Evolutionary conservation across 164 flowering plant genomes (phyloP), one percentile per base, ranked within the genome.

Genomic region (Umbilicus rupestris): DNA sequence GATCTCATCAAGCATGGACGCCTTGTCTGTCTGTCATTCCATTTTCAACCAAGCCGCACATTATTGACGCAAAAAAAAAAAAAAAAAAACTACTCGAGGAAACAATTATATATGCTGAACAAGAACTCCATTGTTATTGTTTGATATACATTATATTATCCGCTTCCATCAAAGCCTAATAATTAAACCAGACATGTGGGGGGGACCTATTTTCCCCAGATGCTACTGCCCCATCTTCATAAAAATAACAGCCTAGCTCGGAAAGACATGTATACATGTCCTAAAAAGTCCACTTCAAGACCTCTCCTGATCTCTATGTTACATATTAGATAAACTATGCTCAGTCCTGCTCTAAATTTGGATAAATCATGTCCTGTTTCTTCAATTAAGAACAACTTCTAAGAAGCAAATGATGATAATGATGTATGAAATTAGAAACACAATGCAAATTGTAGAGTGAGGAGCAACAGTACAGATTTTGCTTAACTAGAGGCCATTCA

Each of bases 1-100:
- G 76, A 94, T 94, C 84, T 94, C 96, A 80, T 93, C 98, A 65
- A 93, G 87, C 98, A 93, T 93, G 28, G 98, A 90, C 29, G 98
- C 98, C 81, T 94, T 94, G 84, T 94, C 99, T 35, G 99, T 89
- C 99, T 94, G 93, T 76, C 80, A 83, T 74, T 82, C 75, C 72
- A 63, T 52, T 44, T 55, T 65, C 11, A 41, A 20, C 46, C 33
- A 16, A 42, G 1, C 7, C 44, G 22, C 26, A 42, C 17, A 20
- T 26, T 26, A 62, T 15, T 26, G 12, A 19, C 29, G 29, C 20
- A 55, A 28, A 55, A 68, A 26, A 39, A 44, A 15, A 30, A 35
- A 50, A 55, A 28, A 55, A 68, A 26, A 39, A 44, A 15, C n/a
- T 3, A 50, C 26, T 44, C 50, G 14, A 28, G 31, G 3, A 50